Evolutionary conservation across 2,329 filamentous ascomycete species (phyloP).

Genomic region (Botryotinia globosa): DNA sequence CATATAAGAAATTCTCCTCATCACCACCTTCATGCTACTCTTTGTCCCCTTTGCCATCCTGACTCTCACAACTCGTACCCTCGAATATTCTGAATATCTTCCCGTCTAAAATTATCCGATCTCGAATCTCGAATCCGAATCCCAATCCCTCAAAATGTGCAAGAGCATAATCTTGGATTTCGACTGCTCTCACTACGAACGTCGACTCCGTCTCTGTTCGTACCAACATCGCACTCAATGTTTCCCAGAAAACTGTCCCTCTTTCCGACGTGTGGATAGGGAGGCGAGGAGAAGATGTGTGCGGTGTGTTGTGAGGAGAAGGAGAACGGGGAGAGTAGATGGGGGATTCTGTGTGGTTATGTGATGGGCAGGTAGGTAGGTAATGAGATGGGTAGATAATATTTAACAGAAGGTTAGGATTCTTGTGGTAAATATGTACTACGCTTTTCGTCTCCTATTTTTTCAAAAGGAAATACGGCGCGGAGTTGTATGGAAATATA

Average conservation of each 20-base stretch:
- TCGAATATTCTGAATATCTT: no score
- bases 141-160: neutral
- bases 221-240: neutral
- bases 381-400: neutral
- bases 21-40: no score
- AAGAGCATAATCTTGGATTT: constrained; percentile 4
- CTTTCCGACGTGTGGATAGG: neutral
- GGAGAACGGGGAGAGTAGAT: neutral
- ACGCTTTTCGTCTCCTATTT: neutral
- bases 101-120: neutral
- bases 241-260: neutral
- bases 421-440: neutral
- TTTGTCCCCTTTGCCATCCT: neutral
- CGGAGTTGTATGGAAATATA: no score
- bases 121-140: neutral
- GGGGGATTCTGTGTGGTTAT: neutral
- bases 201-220: neutral
- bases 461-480: no score
- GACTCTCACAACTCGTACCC: neutral
- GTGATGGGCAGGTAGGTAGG: neutral
- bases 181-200: neutral
- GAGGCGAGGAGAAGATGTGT: neutral
- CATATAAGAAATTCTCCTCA: neutral
- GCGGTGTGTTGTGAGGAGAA: neutral
- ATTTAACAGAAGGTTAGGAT: neutral